Conservation (phyloP, 192 early-diverging fungal species). For the Coemansia sp. region DNA sequence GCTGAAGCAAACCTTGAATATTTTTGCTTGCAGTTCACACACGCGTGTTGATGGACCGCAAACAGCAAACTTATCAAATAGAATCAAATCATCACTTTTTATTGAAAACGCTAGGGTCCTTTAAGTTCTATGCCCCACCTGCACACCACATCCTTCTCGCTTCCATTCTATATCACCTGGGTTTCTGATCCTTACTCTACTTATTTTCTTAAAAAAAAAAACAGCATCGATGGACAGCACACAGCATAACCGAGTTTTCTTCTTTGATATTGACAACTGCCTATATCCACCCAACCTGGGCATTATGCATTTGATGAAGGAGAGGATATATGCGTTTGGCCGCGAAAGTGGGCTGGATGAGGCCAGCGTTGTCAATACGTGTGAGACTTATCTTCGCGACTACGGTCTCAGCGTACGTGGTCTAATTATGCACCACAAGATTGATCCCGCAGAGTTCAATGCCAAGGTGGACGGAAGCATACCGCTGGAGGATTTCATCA, state of each 20-base stretch:
- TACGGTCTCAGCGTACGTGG: conserved; percentile 75
- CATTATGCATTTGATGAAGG: conserved; percentile 58
- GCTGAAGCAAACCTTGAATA: neutral
- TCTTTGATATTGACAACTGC: conserved; percentile 83
- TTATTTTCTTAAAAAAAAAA: neutral
- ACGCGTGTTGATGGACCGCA: neutral
- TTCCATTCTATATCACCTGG: neutral
- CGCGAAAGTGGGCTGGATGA: conserved; percentile 58
- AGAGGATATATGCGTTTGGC: conserved; percentile 65
- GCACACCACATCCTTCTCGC: neutral
- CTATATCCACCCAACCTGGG: conserved; percentile 61
- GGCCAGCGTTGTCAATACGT: conserved; percentile 51
- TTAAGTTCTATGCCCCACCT: neutral
- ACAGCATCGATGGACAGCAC: conserved; percentile 9
- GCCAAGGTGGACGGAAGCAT: conserved; percentile 66
- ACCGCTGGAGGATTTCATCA: conserved; percentile 64
- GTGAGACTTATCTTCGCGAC: conserved; percentile 63
- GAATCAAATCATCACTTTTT: neutral
- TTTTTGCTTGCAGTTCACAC: neutral
- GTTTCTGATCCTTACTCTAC: neutral
- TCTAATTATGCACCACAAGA: conserved; percentile 64
- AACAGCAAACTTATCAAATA: neutral
- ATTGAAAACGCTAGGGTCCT: neutral
- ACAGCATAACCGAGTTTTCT: conserved; percentile 54
- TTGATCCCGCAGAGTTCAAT: conserved; percentile 67